A percentile compares a stretch with the other conserved stretches of the same genome.
These are phyloP conservation scores for Fusarium tricinctum DNA, from an alignment of 2,329 filamentous ascomycete genomes.

Conservation along the genomic window DNA sequence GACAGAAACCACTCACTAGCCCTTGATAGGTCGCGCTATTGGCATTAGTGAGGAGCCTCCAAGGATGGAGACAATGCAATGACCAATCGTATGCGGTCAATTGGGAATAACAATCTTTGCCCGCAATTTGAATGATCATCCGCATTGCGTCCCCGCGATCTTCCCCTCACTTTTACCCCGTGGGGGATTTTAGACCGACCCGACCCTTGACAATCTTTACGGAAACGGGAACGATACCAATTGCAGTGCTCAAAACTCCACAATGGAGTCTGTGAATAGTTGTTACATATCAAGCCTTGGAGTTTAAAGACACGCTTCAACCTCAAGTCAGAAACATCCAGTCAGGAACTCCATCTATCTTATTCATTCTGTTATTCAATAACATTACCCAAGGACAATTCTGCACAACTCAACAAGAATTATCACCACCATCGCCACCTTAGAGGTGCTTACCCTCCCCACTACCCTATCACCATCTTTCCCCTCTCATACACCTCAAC, in stretches of 20 bases:
- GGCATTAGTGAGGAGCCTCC: neutral
- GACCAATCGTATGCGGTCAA: neutral
- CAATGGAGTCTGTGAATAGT: neutral
- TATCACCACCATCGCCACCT: too few relatives aligned
- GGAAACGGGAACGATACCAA: neutral
- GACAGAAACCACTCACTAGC: neutral
- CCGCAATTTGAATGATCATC: conserved; percentile 8
- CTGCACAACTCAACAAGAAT: neutral
- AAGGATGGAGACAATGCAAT: neutral
- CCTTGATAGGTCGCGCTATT: conserved; percentile 2
- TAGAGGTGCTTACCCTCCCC: neutral
- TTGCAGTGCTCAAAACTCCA: neutral
- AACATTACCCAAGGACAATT: rapidly evolving
- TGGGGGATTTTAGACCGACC: conserved; percentile 24
- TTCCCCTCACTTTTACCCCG: conserved; percentile 32
- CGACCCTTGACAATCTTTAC: neutral
- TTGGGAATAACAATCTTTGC: neutral
- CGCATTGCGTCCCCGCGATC: conserved; percentile 22
- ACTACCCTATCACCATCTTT: neutral
- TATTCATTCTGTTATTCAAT: neutral
- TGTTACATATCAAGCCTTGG: neutral
- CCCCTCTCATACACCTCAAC: neutral
- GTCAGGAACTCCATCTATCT: neutral
- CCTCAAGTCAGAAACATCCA: neutral
- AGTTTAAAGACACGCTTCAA: conserved; percentile 22